A percentile compares a stretch with the other conserved stretches of the same genome.
Evolutionary conservation across 2,329 filamentous ascomycete species (phyloP).

Genomic region (Alternaria viburni): DNA sequence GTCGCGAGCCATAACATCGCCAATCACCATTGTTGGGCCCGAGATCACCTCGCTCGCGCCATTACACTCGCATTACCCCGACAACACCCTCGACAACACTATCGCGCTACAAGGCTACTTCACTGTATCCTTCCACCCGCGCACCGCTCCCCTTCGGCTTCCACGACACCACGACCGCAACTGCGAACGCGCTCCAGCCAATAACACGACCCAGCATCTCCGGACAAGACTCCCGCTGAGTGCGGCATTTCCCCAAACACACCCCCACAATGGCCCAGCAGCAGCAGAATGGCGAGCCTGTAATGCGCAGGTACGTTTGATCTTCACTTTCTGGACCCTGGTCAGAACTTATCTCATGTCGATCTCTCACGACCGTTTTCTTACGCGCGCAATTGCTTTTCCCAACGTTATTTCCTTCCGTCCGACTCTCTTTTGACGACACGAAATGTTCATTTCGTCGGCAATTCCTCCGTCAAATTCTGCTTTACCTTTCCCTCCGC

Average conservation of each 20-base stretch:
- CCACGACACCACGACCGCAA: neutral
- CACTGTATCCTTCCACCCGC: constrained; percentile 12
- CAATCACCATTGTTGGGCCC: constrained; percentile 5
- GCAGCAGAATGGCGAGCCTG: constrained; percentile 56
- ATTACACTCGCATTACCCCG: neutral
- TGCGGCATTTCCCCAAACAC: constrained; percentile 6
- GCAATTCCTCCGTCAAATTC: neutral
- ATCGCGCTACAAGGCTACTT: constrained; percentile 14
- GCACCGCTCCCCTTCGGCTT: neutral
- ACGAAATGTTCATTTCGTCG: neutral
- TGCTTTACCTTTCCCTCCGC: neutral
- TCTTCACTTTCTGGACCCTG: constrained; percentile 10
- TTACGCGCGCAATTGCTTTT: neutral
- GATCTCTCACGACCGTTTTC: neutral
- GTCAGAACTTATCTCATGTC: neutral
- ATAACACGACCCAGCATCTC: neutral
- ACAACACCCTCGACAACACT: neutral
- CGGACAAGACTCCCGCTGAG: neutral
- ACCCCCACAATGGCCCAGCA: constrained; percentile 45
- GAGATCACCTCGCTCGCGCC: constrained; percentile 2
- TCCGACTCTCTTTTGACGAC: neutral
- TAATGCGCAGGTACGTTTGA: constrained; percentile 68
- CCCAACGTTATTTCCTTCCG: neutral
- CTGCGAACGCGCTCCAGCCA: neutral
- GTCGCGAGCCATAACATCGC: constrained; percentile 9